Base-by-base conservation (phyloP, 1,284 basidiomycete genomes). In the Puccinia sorghi region DNA sequence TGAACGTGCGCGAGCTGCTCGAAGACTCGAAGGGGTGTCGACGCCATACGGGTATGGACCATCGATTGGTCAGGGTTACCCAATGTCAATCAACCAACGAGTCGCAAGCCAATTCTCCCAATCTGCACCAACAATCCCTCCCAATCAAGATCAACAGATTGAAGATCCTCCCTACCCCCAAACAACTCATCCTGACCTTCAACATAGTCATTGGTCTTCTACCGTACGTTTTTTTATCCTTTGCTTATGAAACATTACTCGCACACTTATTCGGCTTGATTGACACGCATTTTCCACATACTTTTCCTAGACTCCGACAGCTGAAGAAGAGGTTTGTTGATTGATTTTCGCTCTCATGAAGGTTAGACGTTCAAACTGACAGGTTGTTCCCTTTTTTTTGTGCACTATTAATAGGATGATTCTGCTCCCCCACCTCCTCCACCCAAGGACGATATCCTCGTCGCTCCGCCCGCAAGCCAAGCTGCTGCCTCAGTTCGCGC, bases 131-230 rank as follows among this genome's bases (percentile, higher is more conserved):
- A 39, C 72, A 11, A 27, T 63, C 43, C 41, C 72, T 32, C 72
- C 72, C 12, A 46, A 73, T 63, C 72, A 75, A 46, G 73, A 75
- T 22, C 73, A 64, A 22, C 74, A 52, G 15, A 32, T 32, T 37
- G 61, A 63, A 2, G 64, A 56, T 76, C 41, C 32, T 32, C 32
- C 64, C n/a, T 39, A 43, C 17, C n/a, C 25, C 5, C 52, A 12
- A n/a, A 43, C 63, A 8, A 17, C 59, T 56, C 73, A 52, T 13
- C 39, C 39, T 66, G 50, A 52, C n/a, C 43, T 46, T 56, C 57
- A 79, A 63, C 67, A 72, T 32, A 79, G 77, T 79, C 56, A 72
- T 56, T 79, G 77, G 77, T 79, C 77, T 27, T 71, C 57, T 22
- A 72, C 77, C 4, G 77, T 78, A 17, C 20, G 74, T 56, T 54